These are phyloP conservation scores for Seiridium cupressi DNA, from an alignment of 2,329 filamentous ascomycete genomes.

Conservation along the genomic window DNA sequence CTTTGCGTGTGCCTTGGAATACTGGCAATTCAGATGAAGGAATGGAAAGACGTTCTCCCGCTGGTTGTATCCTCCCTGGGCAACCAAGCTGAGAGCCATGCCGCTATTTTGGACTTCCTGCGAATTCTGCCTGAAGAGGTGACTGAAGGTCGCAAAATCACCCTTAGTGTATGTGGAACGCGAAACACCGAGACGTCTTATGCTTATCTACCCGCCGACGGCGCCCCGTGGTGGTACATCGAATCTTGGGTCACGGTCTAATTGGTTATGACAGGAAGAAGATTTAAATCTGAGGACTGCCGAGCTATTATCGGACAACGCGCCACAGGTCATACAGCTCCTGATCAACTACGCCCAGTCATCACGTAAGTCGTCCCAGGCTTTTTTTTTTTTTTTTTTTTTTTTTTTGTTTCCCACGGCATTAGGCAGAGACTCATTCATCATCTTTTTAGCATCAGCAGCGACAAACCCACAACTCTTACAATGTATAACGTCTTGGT, in stretches of 20 bases:
- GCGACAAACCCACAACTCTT: conserved; percentile 86
- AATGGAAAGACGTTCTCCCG: conserved; percentile 89
- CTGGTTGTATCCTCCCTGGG: conserved; percentile 78
- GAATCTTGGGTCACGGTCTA: conserved; percentile 40
- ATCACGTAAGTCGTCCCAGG: conserved; percentile 61
- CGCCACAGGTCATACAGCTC: conserved; percentile 80
- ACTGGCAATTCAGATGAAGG: conserved; percentile 91
- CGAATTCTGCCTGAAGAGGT: conserved; percentile 98
- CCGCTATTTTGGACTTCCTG: conserved; percentile 92
- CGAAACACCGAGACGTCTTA: conserved; percentile 45
- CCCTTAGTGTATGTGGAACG: conserved; percentile 90
- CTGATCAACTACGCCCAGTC: conserved; percentile 90
- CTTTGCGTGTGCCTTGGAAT: conserved; percentile 93
- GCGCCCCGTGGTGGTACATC: conserved; percentile 23
- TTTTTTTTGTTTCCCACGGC: conserved; percentile 1
- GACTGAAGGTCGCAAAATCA: conserved; percentile 98
- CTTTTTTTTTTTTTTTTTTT: not conserved
- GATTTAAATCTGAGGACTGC: conserved; percentile 82
- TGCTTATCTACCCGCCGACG: conserved; percentile 23
- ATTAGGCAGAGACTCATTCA: conserved; percentile 17
- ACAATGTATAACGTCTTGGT: conserved; percentile 95
- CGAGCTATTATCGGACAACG: conserved; percentile 89
- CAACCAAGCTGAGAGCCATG: conserved; percentile 72
- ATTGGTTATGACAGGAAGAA: conserved; percentile 76
- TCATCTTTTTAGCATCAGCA: conserved; percentile 57